Base-by-base conservation (phyloP, 768 basidiomycete species). In the Tephrocybe rancida region DNA sequence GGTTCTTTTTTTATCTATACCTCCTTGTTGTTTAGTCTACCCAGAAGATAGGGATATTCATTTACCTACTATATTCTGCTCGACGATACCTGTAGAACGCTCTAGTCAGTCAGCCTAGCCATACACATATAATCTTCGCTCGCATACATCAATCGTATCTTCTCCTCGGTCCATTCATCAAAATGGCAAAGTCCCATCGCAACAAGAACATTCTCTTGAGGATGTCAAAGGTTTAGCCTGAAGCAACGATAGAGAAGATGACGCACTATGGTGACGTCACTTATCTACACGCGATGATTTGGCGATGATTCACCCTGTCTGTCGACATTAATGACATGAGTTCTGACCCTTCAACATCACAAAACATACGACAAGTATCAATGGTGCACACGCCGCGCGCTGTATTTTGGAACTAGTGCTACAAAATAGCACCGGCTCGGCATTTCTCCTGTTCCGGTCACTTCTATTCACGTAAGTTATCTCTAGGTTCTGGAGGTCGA, bases 61-160 rank as follows among this genome's bases (percentile, higher is more conserved):
- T 25, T 44, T 46, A 34, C 18, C 42, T 41, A 44, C n/a, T 21
- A 29, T 37, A 43, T 54, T 44, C 19, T 43, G 19, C 11, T 44
- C 22, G 8, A 24, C 47, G 49, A 45, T 54, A 35, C 24, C 25
- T 32, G 29, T 49, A 49, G 56, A 54, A 45, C 26, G 46, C 24
- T 44, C 43, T 54, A 57, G 48, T 54, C 44, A 48, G 41, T 54
- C 48, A 48, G 46, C 38, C 58, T 49, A 51, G 26, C 22, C 48
- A 35, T 52, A 57, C 41, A 22, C 44, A 58, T 47, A 55, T 55
- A 54, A 51, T 46, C 11, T 47, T 35, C 29, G 25, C 10, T 44
- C 30, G 25, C 34, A 52, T 41, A 26, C n/a, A 39, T 30, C 30
- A 46, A 29, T 30, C 27, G 29, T 30, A 18, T 44, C 16, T 44